These are phyloP conservation scores for Deakozyma indianensis DNA, from an alignment of 805 yeast genomes.

Conservation along the genomic window DNA sequence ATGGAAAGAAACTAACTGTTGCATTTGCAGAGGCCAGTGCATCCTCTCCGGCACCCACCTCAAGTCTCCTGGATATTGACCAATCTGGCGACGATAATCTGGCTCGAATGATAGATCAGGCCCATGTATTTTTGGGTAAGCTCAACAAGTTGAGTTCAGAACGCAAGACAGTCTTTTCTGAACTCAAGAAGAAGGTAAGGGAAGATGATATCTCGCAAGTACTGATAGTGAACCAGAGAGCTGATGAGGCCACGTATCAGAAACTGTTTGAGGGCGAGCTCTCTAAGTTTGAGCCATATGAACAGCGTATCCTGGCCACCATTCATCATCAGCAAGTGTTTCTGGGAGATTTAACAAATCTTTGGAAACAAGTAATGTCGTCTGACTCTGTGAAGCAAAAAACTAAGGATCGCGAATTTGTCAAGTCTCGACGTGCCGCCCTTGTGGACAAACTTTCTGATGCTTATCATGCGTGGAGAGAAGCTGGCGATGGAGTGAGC, in stretches of 20 bases:
- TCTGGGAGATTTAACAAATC: constrained; percentile 31
- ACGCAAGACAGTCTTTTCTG: constrained; percentile 43
- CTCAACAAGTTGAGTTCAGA: constrained; percentile 51
- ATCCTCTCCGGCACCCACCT: constrained; percentile 11
- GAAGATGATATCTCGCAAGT: constrained; percentile 74
- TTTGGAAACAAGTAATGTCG: constrained; percentile 32
- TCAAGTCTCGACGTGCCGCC: constrained; percentile 20
- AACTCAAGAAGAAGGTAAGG: constrained; percentile 55
- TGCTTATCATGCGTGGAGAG: constrained; percentile 45
- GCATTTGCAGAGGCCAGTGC: constrained; percentile 13
- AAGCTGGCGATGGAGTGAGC: constrained; percentile 40
- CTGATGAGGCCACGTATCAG: constrained; percentile 36
- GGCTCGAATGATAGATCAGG: constrained; percentile 27
- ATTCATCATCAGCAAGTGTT: constrained; percentile 48
- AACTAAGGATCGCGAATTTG: constrained; percentile 23
- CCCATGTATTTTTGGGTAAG: constrained; percentile 46
- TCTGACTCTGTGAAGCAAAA: constrained; percentile 31
- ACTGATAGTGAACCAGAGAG: constrained; percentile 49
- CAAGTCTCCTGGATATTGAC: constrained; percentile 56
- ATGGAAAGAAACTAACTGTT: constrained; percentile 25
- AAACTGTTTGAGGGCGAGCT: constrained; percentile 55
- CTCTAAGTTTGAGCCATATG: constrained; percentile 58
- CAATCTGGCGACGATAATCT: constrained; percentile 26
- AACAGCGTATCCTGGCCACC: constrained; percentile 51
- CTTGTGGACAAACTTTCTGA: constrained; percentile 29